Conservation (phyloP, 1,284 basidiomycete species). For the Athelia psychrophila region DNA sequence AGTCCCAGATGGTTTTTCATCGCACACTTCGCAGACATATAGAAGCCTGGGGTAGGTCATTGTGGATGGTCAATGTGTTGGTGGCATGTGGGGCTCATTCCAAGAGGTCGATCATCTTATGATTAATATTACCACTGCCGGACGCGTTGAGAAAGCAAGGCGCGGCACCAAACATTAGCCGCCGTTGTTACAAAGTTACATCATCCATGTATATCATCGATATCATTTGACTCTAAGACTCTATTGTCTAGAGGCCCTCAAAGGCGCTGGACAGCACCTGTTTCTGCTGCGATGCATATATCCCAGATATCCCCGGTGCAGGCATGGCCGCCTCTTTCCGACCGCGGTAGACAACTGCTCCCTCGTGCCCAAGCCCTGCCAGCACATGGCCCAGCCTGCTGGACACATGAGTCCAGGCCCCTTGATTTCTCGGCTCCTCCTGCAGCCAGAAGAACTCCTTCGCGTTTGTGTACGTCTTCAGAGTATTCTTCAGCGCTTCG, state of each 20-base stretch:
- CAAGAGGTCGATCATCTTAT: no score
- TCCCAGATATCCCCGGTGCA: slow-evolving; percentile 72
- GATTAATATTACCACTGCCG: no score
- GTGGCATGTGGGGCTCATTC: no score
- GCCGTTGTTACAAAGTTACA: no score
- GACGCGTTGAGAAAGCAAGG: no score
- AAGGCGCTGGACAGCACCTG: slow-evolving; percentile 59
- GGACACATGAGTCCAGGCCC: slow-evolving; percentile 68
- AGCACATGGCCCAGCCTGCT: slow-evolving; percentile 56
- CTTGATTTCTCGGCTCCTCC: slow-evolving; percentile 88
- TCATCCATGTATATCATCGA: no score
- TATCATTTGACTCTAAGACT: no score
- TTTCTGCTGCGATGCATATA: slow-evolving; percentile 67
- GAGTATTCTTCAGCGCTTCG: slow-evolving; percentile 39
- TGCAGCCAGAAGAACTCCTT: slow-evolving; percentile 71
- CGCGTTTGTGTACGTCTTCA: slow-evolving; percentile 44
- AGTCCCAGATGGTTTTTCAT: no score
- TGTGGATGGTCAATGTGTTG: no score
- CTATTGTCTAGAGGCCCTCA: slow-evolving; percentile 30
- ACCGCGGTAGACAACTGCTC: slow-evolving; percentile 54
- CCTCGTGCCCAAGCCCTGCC: slow-evolving; percentile 30
- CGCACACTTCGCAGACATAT: no score
- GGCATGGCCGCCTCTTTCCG: slow-evolving; percentile 72
- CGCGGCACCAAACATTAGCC: no score
- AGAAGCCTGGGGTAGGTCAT: no score